Percentiles rank a stretch among this genome's conserved stretches.
Conservation (phyloP, 164 flowering plant genomes). For the Stephania japonica region DNA sequence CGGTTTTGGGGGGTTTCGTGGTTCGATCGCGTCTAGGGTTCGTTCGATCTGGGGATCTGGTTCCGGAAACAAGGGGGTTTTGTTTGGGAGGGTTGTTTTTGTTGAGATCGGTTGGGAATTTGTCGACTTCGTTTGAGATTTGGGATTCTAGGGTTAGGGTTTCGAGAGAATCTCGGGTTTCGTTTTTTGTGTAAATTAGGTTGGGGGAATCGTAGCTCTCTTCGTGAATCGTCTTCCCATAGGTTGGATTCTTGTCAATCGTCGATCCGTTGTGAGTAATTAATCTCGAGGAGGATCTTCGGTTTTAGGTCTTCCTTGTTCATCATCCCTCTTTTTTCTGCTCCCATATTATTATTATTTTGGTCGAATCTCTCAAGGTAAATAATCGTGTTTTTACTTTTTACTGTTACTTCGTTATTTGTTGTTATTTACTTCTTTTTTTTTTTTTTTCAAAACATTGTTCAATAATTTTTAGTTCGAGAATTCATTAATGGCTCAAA, state of each 20-base stretch:
- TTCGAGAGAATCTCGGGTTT: slow-evolving; percentile 13
- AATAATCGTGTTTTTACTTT: neutral
- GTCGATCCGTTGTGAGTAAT: neutral
- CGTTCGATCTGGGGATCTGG: slow-evolving; percentile 11
- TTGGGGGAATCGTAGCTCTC: slow-evolving; percentile 9
- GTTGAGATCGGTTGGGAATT: slow-evolving; percentile 10
- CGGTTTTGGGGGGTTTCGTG: neutral
- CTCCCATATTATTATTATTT: neutral
- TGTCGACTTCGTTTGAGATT: neutral
- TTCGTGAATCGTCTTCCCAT: neutral
- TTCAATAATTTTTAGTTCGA: neutral
- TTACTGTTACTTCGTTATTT: neutral
- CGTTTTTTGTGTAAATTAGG: slow-evolving; percentile 7
- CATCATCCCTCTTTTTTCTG: neutral
- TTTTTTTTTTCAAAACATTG: neutral
- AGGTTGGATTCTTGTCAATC: neutral
- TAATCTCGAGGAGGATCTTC: neutral
- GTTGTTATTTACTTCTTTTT: neutral
- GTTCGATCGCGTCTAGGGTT: slow-evolving; percentile 1
- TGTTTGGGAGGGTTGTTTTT: neutral
- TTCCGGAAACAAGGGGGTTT: slow-evolving; percentile 8
- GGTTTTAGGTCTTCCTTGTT: neutral
- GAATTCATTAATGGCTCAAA: neutral
- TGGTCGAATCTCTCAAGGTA: neutral
- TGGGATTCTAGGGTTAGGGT: slow-evolving; percentile 32